Base-by-base conservation (phyloP, 2,329 filamentous ascomycete genomes). In the Leptographium flavum region DNA sequence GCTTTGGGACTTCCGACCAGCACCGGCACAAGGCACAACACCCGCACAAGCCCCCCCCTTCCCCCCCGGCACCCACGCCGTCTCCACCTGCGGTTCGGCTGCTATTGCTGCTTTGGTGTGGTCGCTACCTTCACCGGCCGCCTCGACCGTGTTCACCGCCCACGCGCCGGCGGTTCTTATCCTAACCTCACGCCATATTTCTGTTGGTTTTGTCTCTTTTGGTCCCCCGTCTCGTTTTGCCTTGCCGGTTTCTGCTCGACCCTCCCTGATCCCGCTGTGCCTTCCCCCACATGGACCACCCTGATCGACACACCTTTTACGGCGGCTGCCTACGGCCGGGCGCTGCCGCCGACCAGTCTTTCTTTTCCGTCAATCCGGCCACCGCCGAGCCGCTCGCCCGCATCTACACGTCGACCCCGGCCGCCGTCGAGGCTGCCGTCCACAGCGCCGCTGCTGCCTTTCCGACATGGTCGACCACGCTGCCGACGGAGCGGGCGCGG, bases 281-380 rank as follows among this genome's bases (percentile, higher is more conserved):
- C 21, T 21, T 11, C 35, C 7, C 28, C 31, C 19, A 19, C 31
- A 47, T 49, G 41, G 40, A 43, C n/a, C 52, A 55, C 43, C 42
- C 52, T 17, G 66, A 58, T 37, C 73, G 76, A 52, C 74, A 83
- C 58, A 79, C 87, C 51, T 92, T 83, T 64, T 86, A 87, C 67
- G 74, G 79, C 52, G 87, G 87, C 60, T 71, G 74, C 58, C 64
- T 71, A 38, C 83, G 86, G 56, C 64, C 70, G 23, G 72, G 76
- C 41, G 70, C 71, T 13, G 70, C 67, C 32, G 74, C 76, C 10
- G 65, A 70, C 36, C 69, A 70, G 48, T 78, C 78, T 39, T 90
- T 92, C 64, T 67, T 78, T 50, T 76, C 81, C 27, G 69, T 90
- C 58, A 73, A 92, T 58, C 87, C 87, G 33, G 77, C 85, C 42